Evolutionary conservation across 345 rosid species (phyloP).

Genomic region (Microthlaspi erraticum): DNA sequence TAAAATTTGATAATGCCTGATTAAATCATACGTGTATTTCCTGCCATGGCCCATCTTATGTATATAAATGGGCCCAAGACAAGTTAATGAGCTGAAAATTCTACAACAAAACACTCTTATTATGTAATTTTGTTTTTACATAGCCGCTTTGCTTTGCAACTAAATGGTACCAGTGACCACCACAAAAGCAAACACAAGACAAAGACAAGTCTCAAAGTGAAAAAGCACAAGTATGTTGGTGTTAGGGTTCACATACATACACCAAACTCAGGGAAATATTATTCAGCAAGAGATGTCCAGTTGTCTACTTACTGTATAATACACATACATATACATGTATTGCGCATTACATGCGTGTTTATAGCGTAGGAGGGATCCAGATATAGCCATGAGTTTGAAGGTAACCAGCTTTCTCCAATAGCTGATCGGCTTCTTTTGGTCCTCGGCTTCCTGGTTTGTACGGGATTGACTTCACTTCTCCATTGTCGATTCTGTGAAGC

Average conservation of each 20-base stretch:
- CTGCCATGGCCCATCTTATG: too few relatives aligned
- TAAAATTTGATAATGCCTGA: too few relatives aligned
- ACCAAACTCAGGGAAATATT: constrained; percentile 21
- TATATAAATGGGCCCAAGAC: too few relatives aligned
- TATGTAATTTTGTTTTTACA: not conserved
- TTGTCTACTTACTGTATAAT: constrained; percentile 12
- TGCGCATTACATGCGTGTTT: constrained; percentile 33
- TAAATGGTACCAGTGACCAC: not conserved
- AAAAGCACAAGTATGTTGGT: not conserved
- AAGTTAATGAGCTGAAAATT: too few relatives aligned
- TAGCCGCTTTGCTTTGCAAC: constrained; percentile 12
- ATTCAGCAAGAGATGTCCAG: not conserved
- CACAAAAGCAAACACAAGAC: constrained; percentile 6
- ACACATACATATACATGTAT: constrained; percentile 24
- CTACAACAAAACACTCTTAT: not conserved
- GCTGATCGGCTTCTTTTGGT: constrained; percentile 84
- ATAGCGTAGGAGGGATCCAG: constrained; percentile 96
- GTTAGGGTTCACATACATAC: constrained; percentile 21
- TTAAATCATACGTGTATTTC: too few relatives aligned
- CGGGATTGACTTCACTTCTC: constrained; percentile 70
- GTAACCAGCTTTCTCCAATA: constrained; percentile 77
- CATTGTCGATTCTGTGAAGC: constrained; percentile 80
- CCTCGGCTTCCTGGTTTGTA: constrained; percentile 95
- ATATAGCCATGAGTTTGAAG: constrained; percentile 94
- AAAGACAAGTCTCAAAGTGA: constrained; percentile 9